These are phyloP conservation scores for Abrus precatorius DNA, from an alignment of 306 rosid genomes.

Conservation along the genomic window DNA sequence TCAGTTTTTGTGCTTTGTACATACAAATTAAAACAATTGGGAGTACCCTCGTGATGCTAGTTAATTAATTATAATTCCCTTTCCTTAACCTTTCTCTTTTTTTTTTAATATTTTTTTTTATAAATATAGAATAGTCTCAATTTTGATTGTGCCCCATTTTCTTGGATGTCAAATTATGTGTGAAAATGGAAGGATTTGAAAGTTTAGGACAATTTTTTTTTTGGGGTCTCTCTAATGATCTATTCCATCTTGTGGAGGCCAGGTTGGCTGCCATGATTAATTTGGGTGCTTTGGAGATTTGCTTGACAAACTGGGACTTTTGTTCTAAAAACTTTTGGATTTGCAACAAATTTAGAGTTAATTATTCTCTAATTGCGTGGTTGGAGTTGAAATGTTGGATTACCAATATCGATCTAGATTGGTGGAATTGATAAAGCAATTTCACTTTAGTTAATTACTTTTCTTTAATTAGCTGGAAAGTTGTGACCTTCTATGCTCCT, in stretches of 20 bases:
- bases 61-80: neutral
- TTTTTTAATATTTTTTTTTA: neutral
- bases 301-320: slow-evolving; percentile 9
- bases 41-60: neutral
- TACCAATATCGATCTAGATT: neutral
- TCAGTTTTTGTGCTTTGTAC: slow-evolving; percentile 34
- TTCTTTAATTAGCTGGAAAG: neutral
- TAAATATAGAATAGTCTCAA: neutral
- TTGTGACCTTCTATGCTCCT: neutral
- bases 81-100: neutral
- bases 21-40: neutral
- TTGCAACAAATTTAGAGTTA: neutral
- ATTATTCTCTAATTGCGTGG: slow-evolving; percentile 1
- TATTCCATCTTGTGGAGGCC: slow-evolving; percentile 18
- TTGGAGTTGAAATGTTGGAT: slow-evolving; percentile 13
- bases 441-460: neutral
- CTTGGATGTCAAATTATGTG: slow-evolving; percentile 2
- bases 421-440: neutral
- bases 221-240: neutral
- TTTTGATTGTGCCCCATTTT: neutral
- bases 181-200: slow-evolving; percentile 26
- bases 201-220: neutral
- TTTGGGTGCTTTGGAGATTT: slow-evolving; percentile 23
- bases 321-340: neutral
- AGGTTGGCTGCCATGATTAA: neutral